These are phyloP conservation scores for Cyclocybe aegerita DNA, from an alignment of 768 basidiomycete genomes.

Conservation along the genomic window DNA sequence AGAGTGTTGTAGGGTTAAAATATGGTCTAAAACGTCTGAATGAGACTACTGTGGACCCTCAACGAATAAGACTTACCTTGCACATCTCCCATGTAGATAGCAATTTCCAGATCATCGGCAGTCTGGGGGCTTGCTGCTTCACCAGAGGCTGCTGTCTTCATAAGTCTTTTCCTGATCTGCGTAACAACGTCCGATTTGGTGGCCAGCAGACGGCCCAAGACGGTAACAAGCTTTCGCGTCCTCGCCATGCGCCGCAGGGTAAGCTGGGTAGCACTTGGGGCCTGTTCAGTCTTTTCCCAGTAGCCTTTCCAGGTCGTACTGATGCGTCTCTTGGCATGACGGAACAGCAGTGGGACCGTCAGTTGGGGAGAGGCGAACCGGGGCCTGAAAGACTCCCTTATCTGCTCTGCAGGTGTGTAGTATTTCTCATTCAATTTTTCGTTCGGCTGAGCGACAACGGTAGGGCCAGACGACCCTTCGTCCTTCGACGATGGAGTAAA, in stretches of 20 bases:
- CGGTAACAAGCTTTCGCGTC: slow-evolving; percentile 76
- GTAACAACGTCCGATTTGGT: slow-evolving; percentile 83
- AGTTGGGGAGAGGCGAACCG: slow-evolving; percentile 32
- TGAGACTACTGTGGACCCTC: slow-evolving; percentile 1
- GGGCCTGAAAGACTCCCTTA: slow-evolving; percentile 24
- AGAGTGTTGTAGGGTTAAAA: slow-evolving; percentile 81
- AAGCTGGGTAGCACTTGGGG: slow-evolving; percentile 34
- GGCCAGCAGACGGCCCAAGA: slow-evolving; percentile 70
- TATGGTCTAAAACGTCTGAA: slow-evolving; percentile 64
- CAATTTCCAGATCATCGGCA: slow-evolving; percentile 65
- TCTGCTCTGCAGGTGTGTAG: slow-evolving; percentile 17
- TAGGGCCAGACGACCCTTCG: background rate
- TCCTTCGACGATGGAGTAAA: background rate
- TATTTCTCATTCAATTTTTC: slow-evolving; percentile 11
- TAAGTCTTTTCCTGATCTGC: slow-evolving; percentile 73
- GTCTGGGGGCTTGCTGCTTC: slow-evolving; percentile 26
- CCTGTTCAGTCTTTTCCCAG: slow-evolving; percentile 14
- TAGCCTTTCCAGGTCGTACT: slow-evolving; percentile 19
- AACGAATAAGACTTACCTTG: slow-evolving; percentile 57
- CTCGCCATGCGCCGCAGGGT: slow-evolving; percentile 79
- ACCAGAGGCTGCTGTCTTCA: slow-evolving; percentile 25
- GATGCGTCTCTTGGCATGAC: slow-evolving; percentile 34
- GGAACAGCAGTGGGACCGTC: slow-evolving; percentile 33
- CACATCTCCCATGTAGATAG: slow-evolving; percentile 88
- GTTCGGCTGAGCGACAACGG: background rate